Percentiles rank a stretch among this genome's conserved stretches.
These are phyloP conservation scores for Gossypium gossypioides DNA, from an alignment of 441 rosid species.

Conservation along the genomic window DNA sequence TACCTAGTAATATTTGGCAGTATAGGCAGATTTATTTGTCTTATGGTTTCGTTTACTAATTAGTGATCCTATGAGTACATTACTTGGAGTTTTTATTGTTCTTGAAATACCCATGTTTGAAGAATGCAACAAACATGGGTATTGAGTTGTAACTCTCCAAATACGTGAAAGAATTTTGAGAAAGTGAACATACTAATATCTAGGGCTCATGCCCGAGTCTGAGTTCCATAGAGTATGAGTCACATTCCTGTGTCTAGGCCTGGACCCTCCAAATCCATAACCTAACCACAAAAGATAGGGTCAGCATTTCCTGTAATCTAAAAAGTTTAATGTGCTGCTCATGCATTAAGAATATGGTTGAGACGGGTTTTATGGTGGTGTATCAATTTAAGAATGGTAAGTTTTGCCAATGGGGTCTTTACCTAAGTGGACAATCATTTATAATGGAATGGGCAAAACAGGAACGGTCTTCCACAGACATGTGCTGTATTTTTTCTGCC, in stretches of 20 bases:
- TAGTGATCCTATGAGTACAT: background rate
- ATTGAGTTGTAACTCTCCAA: background rate
- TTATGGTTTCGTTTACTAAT: background rate
- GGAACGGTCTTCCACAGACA: background rate
- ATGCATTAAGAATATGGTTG: background rate
- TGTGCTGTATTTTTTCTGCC: background rate
- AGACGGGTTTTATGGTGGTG: background rate
- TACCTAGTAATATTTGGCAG: background rate
- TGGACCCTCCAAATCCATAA: background rate
- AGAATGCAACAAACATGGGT: background rate
- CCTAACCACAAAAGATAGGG: background rate
- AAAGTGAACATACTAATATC: background rate
- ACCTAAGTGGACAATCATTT: background rate
- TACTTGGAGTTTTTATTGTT: background rate
- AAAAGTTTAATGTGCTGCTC: background rate
- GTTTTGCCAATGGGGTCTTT: background rate
- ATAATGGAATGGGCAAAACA: background rate
- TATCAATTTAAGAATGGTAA: background rate
- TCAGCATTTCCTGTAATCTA: background rate
- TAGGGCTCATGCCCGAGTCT: background rate
- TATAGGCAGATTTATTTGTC: background rate
- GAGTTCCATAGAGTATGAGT: background rate
- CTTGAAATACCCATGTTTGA: background rate
- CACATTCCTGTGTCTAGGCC: background rate
- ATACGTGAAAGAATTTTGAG: background rate